phyloP scores from a whole-genome alignment of 345 rosid species.

The Carallia pectinifolia region DNA sequence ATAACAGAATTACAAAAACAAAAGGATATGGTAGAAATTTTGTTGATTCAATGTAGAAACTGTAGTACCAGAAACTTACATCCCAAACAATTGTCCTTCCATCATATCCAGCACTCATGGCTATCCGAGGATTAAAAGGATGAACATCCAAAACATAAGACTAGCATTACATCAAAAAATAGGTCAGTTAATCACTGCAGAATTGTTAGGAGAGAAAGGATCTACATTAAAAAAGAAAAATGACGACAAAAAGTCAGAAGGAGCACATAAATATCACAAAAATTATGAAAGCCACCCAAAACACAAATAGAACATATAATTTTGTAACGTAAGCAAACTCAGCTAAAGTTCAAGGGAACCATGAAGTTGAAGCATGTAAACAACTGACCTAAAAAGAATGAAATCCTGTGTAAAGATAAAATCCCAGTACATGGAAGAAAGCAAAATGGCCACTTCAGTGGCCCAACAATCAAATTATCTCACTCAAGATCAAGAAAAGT shows the following conservation, averaged over 20 bases:
- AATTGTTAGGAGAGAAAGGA: slow-evolving; percentile 19
- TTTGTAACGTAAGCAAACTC: slow-evolving; percentile 2
- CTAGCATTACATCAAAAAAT: slow-evolving; percentile 49
- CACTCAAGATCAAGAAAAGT: too few species aligned
- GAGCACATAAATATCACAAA: neutral
- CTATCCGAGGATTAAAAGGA: slow-evolving; percentile 96
- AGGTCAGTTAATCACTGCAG: slow-evolving; percentile 21
- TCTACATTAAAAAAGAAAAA: neutral
- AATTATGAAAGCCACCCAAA: slow-evolving; percentile 1
- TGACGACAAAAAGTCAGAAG: slow-evolving; percentile 4
- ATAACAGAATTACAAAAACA: slow-evolving; percentile 3
- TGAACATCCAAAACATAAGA: slow-evolving; percentile 98
- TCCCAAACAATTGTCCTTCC: slow-evolving; percentile 97
- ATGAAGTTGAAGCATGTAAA: neutral
- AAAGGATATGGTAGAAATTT: neutral
- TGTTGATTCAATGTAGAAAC: slow-evolving; percentile 5
- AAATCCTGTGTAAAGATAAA: neutral
- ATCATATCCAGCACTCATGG: slow-evolving; percentile 99
- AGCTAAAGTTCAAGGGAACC: neutral
- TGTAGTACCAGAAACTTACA: slow-evolving; percentile 55
- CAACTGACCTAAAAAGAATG: neutral
- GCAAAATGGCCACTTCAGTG: too few species aligned
- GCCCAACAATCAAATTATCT: too few species aligned
- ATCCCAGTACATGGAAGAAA: neutral
- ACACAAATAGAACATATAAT: slow-evolving; percentile 5